A percentile compares a stretch with the other conserved stretches of the same genome.
These are phyloP conservation scores for Microsporum ferrugineum DNA, from an alignment of 2,329 filamentous ascomycete genomes.

Conservation along the genomic window DNA sequence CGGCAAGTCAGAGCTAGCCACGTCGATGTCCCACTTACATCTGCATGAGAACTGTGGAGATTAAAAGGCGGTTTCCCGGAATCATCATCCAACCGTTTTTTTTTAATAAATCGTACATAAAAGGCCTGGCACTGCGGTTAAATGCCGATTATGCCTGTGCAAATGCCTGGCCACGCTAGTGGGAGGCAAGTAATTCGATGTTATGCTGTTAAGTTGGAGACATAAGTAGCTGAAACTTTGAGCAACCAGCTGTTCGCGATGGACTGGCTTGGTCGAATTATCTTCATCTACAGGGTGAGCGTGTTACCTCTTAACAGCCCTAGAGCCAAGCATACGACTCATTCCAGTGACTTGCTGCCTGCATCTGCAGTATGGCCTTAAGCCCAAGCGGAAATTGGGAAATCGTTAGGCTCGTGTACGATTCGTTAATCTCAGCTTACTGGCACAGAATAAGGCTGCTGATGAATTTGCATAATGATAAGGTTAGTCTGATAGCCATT, in stretches of 20 bases:
- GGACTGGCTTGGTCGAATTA: not conserved
- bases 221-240: not conserved
- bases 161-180: not conserved
- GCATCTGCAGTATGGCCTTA: not conserved
- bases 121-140: not conserved
- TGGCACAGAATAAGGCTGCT: too few species aligned
- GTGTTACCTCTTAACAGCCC: not conserved
- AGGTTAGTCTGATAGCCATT: too few species aligned
- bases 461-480: too few species aligned
- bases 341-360: not conserved
- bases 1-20: slow-evolving; percentile 1
- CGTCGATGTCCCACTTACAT: slow-evolving; percentile 1
- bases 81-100: not conserved
- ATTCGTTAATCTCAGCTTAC: too few species aligned
- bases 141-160: not conserved
- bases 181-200: not conserved
- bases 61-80: not conserved
- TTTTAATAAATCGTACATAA: not conserved
- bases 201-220: not conserved
- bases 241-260: not conserved
- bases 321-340: not conserved
- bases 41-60: not conserved
- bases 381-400: not conserved
- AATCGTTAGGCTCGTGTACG: not conserved
- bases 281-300: not conserved